Conservation (phyloP, 306 rosid genomes). For the Luffa aegyptiaca region DNA sequence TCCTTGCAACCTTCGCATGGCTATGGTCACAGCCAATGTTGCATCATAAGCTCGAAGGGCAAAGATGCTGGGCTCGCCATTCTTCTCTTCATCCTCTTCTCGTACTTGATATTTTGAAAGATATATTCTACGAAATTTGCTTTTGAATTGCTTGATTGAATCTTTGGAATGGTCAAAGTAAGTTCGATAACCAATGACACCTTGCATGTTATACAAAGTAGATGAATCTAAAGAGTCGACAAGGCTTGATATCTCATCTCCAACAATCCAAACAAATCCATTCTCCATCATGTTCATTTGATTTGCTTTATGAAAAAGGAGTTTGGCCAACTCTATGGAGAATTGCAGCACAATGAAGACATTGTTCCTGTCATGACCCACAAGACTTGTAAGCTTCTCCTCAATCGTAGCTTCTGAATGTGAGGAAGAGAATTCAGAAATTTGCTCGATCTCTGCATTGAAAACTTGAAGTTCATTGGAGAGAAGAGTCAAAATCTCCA, state of each 20-base stretch:
- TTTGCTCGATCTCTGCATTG: conserved; percentile 35
- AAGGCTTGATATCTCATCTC: conserved; percentile 36
- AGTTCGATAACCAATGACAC: conserved; percentile 46
- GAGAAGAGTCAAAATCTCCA: conserved; percentile 23
- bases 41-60: conserved; percentile 49
- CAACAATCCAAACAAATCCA: conserved; percentile 48
- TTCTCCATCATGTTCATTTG: conserved; percentile 48
- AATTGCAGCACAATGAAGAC: conserved; percentile 45
- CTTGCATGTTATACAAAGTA: conserved; percentile 34
- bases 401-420: conserved; percentile 21
- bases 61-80: conserved; percentile 36
- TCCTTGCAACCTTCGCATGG: conserved; percentile 18
- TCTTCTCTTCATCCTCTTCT: conserved; percentile 26
- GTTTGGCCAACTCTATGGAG: conserved; percentile 33
- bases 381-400: conserved; percentile 29
- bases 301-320: conserved; percentile 37
- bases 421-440: conserved; percentile 26
- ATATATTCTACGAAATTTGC: conserved; percentile 27
- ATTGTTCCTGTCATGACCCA: conserved; percentile 22
- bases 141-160: conserved; percentile 23
- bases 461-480: conserved; percentile 33
- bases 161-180: conserved; percentile 14
- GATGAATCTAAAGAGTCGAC: conserved; percentile 45
- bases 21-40: conserved; percentile 18
- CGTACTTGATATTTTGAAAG: conserved; percentile 22